Evolutionary conservation across 371 early-diverging fungal genomes (phyloP).

Genomic region (Mortierella sp.): DNA sequence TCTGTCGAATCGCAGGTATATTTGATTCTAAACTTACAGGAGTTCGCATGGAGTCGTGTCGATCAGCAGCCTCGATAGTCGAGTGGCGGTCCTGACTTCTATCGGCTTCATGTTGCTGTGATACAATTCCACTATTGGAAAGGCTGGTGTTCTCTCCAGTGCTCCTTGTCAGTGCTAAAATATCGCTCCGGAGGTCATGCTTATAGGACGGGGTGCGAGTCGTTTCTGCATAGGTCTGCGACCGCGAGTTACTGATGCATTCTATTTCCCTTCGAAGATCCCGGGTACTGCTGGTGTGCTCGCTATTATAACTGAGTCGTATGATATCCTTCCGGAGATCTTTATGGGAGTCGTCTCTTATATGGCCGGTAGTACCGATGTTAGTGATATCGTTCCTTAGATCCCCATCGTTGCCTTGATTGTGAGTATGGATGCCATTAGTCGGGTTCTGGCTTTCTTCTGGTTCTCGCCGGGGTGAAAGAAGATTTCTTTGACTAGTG

Average conservation of each 20-base stretch:
- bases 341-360: background rate
- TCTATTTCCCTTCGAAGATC: background rate
- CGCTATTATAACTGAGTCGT: no score
- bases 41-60: no score
- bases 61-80: background rate
- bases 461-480: background rate
- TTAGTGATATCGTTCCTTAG: constrained; percentile 4
- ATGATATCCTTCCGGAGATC: constrained; percentile 3
- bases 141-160: background rate
- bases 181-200: constrained; percentile 11
- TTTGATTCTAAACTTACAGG: background rate
- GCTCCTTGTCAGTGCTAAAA: background rate
- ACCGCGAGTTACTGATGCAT: background rate
- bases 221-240: background rate
- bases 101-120: background rate
- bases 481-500: background rate
- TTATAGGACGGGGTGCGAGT: no score
- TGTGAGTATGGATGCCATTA: background rate
- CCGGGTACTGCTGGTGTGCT: no score
- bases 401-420: background rate
- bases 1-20: background rate
- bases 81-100: background rate
- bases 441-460: background rate
- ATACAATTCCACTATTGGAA: background rate
- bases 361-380: background rate